A percentile compares a stretch with the other conserved stretches of the same genome.
Evolutionary conservation across 495 filamentous ascomycete species (phyloP).

Genomic region (Neohortaea acidophila): DNA sequence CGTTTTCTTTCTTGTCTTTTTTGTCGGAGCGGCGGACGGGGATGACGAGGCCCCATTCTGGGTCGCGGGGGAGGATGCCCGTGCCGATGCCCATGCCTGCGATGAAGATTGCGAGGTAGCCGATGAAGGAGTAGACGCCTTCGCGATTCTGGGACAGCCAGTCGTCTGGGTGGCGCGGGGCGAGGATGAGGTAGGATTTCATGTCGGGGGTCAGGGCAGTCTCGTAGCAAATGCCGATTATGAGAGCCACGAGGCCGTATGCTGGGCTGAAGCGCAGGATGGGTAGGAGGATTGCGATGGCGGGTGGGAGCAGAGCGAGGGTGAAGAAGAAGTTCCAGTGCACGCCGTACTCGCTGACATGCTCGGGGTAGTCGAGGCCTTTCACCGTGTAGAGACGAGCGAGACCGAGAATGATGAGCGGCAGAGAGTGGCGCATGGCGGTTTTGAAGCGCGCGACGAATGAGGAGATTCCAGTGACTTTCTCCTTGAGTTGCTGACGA

Average conservation of each 20-base stretch:
- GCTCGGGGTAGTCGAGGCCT: conserved; percentile 86
- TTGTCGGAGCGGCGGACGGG: background rate
- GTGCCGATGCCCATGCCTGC: conserved; percentile 72
- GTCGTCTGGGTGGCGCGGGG: conserved; percentile 45
- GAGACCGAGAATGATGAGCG: conserved; percentile 66
- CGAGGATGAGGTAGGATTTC: conserved; percentile 72
- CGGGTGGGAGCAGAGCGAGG: conserved; percentile 72
- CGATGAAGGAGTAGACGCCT: conserved; percentile 80
- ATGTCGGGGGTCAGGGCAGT: conserved; percentile 54
- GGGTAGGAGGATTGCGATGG: conserved; percentile 72
- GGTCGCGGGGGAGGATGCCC: conserved; percentile 51
- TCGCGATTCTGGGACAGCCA: conserved; percentile 61
- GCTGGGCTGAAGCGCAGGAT: conserved; percentile 46
- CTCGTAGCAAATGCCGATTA: conserved; percentile 54
- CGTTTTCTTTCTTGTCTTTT: background rate
- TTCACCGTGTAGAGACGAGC: conserved; percentile 80
- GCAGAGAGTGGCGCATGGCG: conserved; percentile 65
- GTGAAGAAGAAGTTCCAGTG: conserved; percentile 99
- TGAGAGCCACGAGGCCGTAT: conserved; percentile 53
- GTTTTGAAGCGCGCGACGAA: conserved; percentile 16
- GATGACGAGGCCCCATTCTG: too few species aligned
- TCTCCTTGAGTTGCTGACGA: conserved; percentile 63
- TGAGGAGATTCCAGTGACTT: conserved; percentile 13
- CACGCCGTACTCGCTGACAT: conserved; percentile 94
- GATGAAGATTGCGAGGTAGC: conserved; percentile 90